Conservation (phyloP, 1,284 basidiomycete genomes). For the Stereum hirsutum region DNA sequence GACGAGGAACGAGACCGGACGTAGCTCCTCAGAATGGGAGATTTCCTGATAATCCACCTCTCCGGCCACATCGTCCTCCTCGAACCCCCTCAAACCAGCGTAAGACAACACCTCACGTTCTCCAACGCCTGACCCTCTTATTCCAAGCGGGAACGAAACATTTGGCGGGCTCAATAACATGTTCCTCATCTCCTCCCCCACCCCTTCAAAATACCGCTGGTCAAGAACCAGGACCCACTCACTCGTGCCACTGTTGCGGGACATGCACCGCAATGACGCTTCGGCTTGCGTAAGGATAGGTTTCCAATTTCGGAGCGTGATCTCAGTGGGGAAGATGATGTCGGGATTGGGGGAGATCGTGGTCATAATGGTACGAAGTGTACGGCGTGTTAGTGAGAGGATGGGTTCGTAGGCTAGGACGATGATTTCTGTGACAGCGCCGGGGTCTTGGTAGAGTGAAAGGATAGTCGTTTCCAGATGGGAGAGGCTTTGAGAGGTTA, state of each 20-base stretch:
- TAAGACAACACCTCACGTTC: too few relatives aligned
- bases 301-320: constrained; percentile 31
- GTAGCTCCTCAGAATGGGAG: constrained; percentile 15
- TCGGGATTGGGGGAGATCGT: constrained; percentile 11
- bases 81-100: too few relatives aligned
- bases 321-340: too few relatives aligned
- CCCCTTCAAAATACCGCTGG: constrained; percentile 21
- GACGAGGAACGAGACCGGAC: constrained; percentile 36
- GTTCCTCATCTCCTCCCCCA: constrained; percentile 22
- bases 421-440: constrained; percentile 33
- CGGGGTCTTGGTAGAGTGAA: constrained; percentile 24
- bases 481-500: constrained; percentile 26
- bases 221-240: constrained; percentile 46
- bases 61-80: too few relatives aligned
- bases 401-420: constrained; percentile 36
- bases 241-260: constrained; percentile 27
- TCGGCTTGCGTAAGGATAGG: constrained; percentile 17
- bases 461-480: constrained; percentile 24
- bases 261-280: constrained; percentile 26
- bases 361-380: constrained; percentile 25
- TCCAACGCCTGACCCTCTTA: constrained; percentile 8
- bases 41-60: too few relatives aligned
- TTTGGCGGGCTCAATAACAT: constrained; percentile 12
- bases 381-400: constrained; percentile 22
- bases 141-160: constrained; percentile 13